These are phyloP conservation scores for Aulographum hederae DNA, from an alignment of 2,329 filamentous ascomycete genomes.

Conservation along the genomic window DNA sequence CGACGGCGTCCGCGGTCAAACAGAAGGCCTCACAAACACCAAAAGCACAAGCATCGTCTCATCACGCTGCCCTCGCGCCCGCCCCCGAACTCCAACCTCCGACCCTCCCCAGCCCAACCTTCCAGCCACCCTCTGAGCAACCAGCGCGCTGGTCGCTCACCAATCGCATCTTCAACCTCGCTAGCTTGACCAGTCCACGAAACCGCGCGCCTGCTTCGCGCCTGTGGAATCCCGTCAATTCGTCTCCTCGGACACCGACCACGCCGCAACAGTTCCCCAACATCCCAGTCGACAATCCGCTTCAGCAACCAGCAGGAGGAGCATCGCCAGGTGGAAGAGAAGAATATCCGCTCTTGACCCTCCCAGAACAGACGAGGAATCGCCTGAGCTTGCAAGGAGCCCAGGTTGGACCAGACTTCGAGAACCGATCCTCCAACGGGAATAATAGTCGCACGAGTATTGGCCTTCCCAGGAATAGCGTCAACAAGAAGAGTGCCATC, in stretches of 20 bases:
- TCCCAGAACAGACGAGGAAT: constrained; percentile 37
- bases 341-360: constrained; percentile 36
- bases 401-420: too few relatives aligned
- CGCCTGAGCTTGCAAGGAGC: constrained; percentile 24
- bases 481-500: too few relatives aligned
- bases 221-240: constrained; percentile 43
- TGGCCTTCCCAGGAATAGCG: constrained; percentile 28
- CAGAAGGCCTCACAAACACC: too few relatives aligned
- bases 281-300: constrained; percentile 19
- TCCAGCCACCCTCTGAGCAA: too few relatives aligned
- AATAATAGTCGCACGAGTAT: constrained; percentile 33
- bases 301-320: constrained; percentile 5
- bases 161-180: constrained; percentile 22
- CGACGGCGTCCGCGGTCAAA: too few relatives aligned
- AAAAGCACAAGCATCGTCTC: too few relatives aligned
- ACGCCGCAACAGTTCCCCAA: too few relatives aligned
- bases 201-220: constrained; percentile 27
- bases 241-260: constrained; percentile 30
- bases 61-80: too few relatives aligned
- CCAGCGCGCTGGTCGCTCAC: constrained; percentile 21
- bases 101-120: too few relatives aligned
- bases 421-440: constrained; percentile 20
- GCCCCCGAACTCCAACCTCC: too few relatives aligned
- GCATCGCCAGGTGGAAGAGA: constrained; percentile 19
- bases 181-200: constrained; percentile 11